Evolutionary conservation across 257 asterid species (phyloP).

Genomic region (Echites panduratus): DNA sequence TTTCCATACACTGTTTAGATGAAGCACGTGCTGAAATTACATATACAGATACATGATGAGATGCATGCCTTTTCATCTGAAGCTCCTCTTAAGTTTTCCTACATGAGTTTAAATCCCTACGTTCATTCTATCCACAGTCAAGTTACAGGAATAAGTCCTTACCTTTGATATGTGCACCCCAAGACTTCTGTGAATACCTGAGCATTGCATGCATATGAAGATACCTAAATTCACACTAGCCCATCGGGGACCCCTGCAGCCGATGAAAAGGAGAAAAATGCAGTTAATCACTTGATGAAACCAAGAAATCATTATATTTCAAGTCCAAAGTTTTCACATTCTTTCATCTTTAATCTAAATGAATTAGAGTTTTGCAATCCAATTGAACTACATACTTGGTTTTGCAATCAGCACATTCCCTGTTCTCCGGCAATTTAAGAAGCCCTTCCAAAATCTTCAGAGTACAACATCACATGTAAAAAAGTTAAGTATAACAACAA

Average conservation of each 20-base stretch:
- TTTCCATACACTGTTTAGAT: background rate
- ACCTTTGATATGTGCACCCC: conserved; percentile 99
- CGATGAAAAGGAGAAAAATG: background rate
- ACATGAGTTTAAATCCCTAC: background rate
- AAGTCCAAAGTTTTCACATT: conserved; percentile 3
- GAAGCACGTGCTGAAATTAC: background rate
- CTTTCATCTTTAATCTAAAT: background rate
- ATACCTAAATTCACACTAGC: conserved; percentile 99
- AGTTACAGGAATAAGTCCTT: conserved; percentile 14
- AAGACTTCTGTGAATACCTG: conserved; percentile 99
- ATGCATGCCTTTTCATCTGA: background rate
- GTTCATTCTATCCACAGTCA: background rate
- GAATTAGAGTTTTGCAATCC: background rate
- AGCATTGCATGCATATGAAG: conserved; percentile 97
- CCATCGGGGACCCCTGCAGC: conserved; percentile 97
- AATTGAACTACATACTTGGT: conserved; percentile 57
- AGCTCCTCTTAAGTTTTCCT: background rate
- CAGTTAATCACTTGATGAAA: background rate
- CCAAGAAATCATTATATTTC: background rate
- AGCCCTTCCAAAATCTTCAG: conserved; percentile 91
- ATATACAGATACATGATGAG: background rate
- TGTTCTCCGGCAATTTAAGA: conserved; percentile 94
- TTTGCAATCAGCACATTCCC: conserved; percentile 99
- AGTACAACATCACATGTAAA: conserved; percentile 7
- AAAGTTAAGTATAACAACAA: background rate